Base-by-base conservation (phyloP, 179 eudicot genomes). In the Beta lomatogona region DNA sequence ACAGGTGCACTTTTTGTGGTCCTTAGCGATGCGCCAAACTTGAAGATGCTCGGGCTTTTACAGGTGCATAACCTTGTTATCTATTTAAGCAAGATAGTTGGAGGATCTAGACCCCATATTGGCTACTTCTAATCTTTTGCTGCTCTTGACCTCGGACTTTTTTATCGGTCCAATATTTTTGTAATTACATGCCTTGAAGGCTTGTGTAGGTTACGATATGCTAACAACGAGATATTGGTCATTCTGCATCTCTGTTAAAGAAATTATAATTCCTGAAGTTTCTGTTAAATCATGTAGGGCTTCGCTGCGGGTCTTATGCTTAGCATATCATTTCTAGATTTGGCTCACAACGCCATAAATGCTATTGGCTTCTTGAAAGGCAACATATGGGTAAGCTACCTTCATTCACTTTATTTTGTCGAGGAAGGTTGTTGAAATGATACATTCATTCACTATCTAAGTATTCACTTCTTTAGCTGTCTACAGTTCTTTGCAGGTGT, bases 241-340 rank as follows among this genome's bases (percentile, higher is more conserved):
- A 57, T 19, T 68, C 74, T 61, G 54, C 10, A 13, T 61, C 15
- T 6, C 13, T 14, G 45, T 54, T 22, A 4, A 5, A 31, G 48
- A 16, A 7, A 41, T 74, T 15, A 28, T 46, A 68, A 66, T 73
- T 78, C 57, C 65, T 73, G 75, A 81, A 58, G 63, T 52, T 45
- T 8, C 7, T 63, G 73, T 73, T 79, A 19, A 67, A 72, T 75
- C 60, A 7, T 89, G 82, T 88, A 93, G 97, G 99, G 98, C 67
- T 96, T 96, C 88, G 99, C 98, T 80, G 97, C 98, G 50, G 99
- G 98, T 79, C 97, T 96, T 72, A 96, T 96, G 98, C 91, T 96
- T 85, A 96, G 99, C 88, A 96, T 94, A 85, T 94, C 99, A 66
- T 94, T 94, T 87, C 85, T 96, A 4, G 99, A 96, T 82, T 88